Conservation (phyloP, 176 grass and related monocot species). For the Themeda triandra region DNA sequence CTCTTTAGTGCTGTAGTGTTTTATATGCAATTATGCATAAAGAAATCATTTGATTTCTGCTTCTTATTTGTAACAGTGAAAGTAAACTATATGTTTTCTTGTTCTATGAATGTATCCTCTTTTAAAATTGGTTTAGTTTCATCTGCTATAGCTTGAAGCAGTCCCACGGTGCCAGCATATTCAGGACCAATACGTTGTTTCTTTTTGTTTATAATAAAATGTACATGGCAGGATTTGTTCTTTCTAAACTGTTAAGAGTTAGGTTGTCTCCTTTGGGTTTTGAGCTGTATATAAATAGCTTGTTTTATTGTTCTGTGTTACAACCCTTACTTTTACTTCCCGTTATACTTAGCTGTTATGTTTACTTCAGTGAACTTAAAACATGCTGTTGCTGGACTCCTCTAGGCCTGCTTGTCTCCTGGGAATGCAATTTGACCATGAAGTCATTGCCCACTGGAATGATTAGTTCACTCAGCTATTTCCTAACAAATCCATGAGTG, state of each 20-base stretch:
- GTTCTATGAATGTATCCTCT: neutral
- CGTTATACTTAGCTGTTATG: neutral
- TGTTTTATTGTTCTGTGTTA: neutral
- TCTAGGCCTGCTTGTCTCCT: neutral
- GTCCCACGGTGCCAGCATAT: too few species aligned
- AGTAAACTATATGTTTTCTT: neutral
- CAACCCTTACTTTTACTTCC: neutral
- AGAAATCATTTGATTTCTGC: neutral
- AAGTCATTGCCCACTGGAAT: neutral
- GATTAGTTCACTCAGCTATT: neutral
- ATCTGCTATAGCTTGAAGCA: too few species aligned
- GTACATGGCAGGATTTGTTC: neutral
- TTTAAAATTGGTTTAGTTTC: too few species aligned
- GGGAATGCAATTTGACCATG: neutral
- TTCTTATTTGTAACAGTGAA: neutral
- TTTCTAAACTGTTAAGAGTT: neutral
- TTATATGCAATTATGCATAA: neutral
- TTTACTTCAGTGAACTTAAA: neutral
- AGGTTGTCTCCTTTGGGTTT: neutral
- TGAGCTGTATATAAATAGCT: neutral
- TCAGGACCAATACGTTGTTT: too few species aligned
- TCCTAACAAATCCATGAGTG: neutral
- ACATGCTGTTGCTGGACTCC: neutral
- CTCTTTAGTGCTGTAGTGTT: neutral
- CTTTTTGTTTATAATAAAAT: neutral